Evolutionary conservation across 2,329 filamentous ascomycete genomes (phyloP).

Genomic region (Niveomyces coronatus): DNA sequence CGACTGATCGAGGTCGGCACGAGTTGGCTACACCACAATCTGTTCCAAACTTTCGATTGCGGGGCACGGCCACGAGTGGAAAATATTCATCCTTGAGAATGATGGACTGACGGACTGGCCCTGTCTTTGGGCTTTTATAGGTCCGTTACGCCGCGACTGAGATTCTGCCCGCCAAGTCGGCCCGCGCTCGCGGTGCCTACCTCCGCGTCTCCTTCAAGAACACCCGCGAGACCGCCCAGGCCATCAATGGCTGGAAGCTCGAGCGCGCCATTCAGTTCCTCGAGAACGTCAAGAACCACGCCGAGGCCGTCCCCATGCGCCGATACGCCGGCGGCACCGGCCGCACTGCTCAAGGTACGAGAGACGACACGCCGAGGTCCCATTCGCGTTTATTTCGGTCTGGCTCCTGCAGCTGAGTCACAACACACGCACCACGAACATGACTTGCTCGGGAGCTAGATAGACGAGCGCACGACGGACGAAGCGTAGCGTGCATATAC

Average conservation of each 20-base stretch:
- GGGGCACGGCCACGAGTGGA: not conserved
- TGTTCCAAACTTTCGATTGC: not conserved
- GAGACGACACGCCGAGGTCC: not conserved
- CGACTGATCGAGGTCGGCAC: conserved; percentile 4
- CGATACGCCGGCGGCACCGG: conserved; percentile 94
- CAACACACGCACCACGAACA: not conserved
- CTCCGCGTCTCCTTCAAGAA: conserved; percentile 99
- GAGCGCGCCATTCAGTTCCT: conserved; percentile 92
- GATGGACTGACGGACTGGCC: conserved; percentile 14
- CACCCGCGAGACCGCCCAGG: conserved; percentile 98
- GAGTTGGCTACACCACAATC: conserved; percentile 1
- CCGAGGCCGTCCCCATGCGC: conserved; percentile 96
- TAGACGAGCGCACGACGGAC: no score
- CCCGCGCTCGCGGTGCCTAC: conserved; percentile 96
- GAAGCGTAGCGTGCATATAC: no score
- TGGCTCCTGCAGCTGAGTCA: not conserved
- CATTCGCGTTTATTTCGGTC: not conserved
- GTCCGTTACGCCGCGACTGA: conserved; percentile 93
- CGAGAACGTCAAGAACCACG: conserved; percentile 95
- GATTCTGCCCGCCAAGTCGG: conserved; percentile 83
- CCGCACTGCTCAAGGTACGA: conserved; percentile 95
- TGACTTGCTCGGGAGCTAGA: not conserved
- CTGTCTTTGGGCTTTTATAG: conserved; percentile 36
- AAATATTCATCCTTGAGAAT: conserved; percentile 15
- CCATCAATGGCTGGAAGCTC: conserved; percentile 98